A percentile compares a stretch with the other conserved stretches of the same genome.
phyloP scores from a whole-genome alignment of 371 early-diverging fungal species.

The Mucor piriformis region DNA sequence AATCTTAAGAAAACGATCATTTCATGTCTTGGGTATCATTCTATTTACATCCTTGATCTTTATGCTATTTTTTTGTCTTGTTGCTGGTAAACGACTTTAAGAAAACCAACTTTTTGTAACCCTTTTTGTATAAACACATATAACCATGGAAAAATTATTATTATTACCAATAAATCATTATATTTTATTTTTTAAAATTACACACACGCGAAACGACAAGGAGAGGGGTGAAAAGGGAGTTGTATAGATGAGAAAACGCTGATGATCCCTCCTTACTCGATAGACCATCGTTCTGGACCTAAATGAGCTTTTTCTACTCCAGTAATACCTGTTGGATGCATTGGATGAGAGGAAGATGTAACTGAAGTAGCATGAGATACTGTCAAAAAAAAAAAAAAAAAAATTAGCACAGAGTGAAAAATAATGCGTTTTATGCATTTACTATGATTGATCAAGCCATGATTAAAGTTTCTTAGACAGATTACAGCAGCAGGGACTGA shows the following conservation, averaged over 20 bases:
- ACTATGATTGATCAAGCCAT: slow-evolving; percentile 38
- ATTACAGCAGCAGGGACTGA: slow-evolving; percentile 32
- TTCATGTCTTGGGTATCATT: slow-evolving; percentile 15
- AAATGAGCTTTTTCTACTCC: background rate
- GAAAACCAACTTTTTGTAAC: slow-evolving; percentile 1
- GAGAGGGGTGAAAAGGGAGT: background rate
- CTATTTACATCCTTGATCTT: slow-evolving; percentile 24
- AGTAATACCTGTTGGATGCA: slow-evolving; percentile 23
- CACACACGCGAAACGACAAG: background rate
- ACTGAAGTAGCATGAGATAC: slow-evolving; percentile 30
- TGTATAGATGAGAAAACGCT: background rate
- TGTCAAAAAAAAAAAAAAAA: slow-evolving; percentile 4
- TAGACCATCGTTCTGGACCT: slow-evolving; percentile 29
- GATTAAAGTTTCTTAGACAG: slow-evolving; percentile 32
- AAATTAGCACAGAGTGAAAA: background rate
- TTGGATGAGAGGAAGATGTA: slow-evolving; percentile 22
- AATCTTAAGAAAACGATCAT: slow-evolving; percentile 31
- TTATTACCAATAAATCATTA: background rate
- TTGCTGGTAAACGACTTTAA: slow-evolving; percentile 44
- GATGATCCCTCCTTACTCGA: slow-evolving; percentile 16
- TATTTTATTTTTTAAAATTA: background rate
- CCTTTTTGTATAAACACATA: background rate
- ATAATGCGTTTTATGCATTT: background rate
- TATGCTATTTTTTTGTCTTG: slow-evolving; percentile 33
- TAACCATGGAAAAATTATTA: background rate